These are phyloP conservation scores for Hypomontagnella monticulosa DNA, from an alignment of 495 filamentous ascomycete species.

Conservation along the genomic window DNA sequence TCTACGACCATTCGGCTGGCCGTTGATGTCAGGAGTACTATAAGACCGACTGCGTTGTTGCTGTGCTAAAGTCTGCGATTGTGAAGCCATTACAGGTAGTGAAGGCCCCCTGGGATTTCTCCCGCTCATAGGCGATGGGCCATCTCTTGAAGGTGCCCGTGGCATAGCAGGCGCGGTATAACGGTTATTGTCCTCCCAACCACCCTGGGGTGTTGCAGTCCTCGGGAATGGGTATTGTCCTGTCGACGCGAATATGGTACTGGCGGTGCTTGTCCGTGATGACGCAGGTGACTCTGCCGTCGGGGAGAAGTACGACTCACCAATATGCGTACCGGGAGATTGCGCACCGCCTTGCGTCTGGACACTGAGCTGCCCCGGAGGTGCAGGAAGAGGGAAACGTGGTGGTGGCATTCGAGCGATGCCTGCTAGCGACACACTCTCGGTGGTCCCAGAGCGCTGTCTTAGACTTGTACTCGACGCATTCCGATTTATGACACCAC, in stretches of 20 bases:
- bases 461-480: conserved; percentile 82
- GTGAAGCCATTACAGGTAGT: conserved; percentile 76
- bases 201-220: conserved; percentile 69
- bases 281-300: conserved; percentile 83
- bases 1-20: conserved; percentile 50
- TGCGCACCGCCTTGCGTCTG: conserved; percentile 71
- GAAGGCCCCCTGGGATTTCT: conserved; percentile 80
- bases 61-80: conserved; percentile 61
- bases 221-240: conserved; percentile 79
- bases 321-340: conserved; percentile 60
- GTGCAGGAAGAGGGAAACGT: conserved; percentile 72
- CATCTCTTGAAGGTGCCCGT: conserved; percentile 81
- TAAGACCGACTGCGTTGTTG: conserved; percentile 68
- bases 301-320: conserved; percentile 92
- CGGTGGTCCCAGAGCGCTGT: conserved; percentile 79
- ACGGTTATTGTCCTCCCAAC: conserved; percentile 70
- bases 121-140: conserved; percentile 69
- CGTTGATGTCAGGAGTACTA: conserved; percentile 70
- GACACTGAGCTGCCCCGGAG: conserved; percentile 68
- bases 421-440: conserved; percentile 65
- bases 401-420: conserved; percentile 67
- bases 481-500: conserved; percentile 71
- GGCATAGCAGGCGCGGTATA: conserved; percentile 89
- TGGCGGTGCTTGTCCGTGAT: conserved; percentile 74
- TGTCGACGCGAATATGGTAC: conserved; percentile 68